Conservation (phyloP, 371 early-diverging fungal species). For the Syncephalastrum monosporum region DNA sequence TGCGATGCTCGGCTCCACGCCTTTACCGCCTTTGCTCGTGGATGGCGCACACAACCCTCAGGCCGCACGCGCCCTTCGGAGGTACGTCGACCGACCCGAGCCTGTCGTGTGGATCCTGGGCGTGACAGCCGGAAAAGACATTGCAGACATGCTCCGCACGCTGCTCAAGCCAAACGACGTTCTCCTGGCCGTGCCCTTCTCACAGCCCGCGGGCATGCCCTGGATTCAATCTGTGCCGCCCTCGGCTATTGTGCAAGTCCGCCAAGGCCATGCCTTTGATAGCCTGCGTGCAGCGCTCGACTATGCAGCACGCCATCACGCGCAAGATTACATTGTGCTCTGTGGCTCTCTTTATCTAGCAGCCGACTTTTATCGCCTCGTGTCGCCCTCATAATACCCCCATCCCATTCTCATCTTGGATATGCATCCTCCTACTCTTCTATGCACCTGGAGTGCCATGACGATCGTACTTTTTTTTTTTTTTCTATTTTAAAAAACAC, state of each 20-base stretch:
- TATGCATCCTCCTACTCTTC: too few relatives aligned
- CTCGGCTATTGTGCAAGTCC: conserved; percentile 27
- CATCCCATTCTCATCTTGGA: too few relatives aligned
- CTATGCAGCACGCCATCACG: conserved; percentile 9
- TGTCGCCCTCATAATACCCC: too few relatives aligned
- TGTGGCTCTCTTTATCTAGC: conserved; percentile 90
- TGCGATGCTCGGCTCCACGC: neutral
- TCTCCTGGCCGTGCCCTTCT: conserved; percentile 70
- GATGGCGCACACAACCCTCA: conserved; percentile 92
- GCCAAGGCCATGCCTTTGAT: conserved; percentile 17
- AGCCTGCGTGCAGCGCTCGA: conserved; percentile 24
- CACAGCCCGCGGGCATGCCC: conserved; percentile 82
- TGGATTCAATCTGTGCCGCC: conserved; percentile 70
- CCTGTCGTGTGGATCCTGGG: conserved; percentile 78
- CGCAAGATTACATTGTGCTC: conserved; percentile 37
- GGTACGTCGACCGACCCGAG: conserved; percentile 53
- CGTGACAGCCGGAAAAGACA: conserved; percentile 72
- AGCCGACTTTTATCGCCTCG: conserved; percentile 64
- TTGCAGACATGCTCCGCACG: conserved; percentile 51
- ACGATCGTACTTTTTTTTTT: too few relatives aligned
- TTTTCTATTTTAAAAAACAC: too few relatives aligned
- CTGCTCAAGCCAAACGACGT: conserved; percentile 58
- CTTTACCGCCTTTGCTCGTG: conserved; percentile 47
- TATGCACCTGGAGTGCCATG: too few relatives aligned
- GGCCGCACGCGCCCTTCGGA: conserved; percentile 63